Evolutionary conservation across 306 rosid genomes (phyloP), one percentile per base, ranked within the genome.

Genomic region (Corylus americana): DNA sequence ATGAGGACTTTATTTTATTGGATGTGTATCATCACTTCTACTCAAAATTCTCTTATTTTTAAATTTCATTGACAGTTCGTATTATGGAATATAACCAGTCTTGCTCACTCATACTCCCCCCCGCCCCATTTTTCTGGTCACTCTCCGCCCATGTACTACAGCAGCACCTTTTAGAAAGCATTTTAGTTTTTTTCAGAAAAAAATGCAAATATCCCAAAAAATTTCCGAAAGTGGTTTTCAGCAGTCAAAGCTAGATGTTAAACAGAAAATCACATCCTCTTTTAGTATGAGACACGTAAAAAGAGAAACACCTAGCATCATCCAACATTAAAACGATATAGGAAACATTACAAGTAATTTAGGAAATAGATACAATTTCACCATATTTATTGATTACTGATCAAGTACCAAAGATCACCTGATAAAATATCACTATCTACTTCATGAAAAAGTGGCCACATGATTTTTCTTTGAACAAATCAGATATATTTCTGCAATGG

Each of bases 401-500:
- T 1, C 20, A 7, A 18, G 20, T 4, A 54, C 59, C 20, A 18
- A 54, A 54, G 12, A 14, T 54, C 20, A 18, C 22, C 55, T 3
- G 16, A 50, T 12, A 50, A 50, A 42, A 50, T 50, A 16, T 1
- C 17, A 54, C 20, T 14, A 54, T 14, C n/a, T 54, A 54, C 9
- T 4, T 54, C 20, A 54, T 54, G 44, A 31, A 75, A 74, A 50
- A 48, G 54, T 8, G 12, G 42, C 49, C 55, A 74, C 11, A 45
- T 37, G 47, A 75, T 25, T 18, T 14, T n/a, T 75, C 54, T 72
- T 45, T 25, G 45, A 27, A 74, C 68, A 77, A 82, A 49, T 57
- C 35, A 76, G 48, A 39, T 44, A 59, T 55, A 77, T 73, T 47
- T 77, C 76, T 71, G 75, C 55, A 74, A 66, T 29, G 82, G 74